Evolutionary conservation across 2,329 filamentous ascomycete species (phyloP).

Genomic region (Sarocladiaceae sp.): DNA sequence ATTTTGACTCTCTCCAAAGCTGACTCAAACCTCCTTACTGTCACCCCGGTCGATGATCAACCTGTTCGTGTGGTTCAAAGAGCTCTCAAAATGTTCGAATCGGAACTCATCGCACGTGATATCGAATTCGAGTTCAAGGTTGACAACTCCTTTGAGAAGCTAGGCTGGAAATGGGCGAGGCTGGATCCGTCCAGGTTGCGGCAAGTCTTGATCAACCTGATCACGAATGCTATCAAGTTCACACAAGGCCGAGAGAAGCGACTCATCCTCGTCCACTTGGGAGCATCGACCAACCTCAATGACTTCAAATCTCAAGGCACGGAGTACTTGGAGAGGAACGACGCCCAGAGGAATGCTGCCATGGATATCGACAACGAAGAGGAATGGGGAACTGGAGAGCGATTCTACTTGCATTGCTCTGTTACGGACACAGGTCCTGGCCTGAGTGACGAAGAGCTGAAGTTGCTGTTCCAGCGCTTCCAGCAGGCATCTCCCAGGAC

Average conservation of each 20-base stretch:
- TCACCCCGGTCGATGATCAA: slow-evolving; percentile 67
- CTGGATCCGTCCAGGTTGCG: slow-evolving; percentile 71
- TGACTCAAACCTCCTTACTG: slow-evolving; percentile 65
- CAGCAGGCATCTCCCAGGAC: slow-evolving; percentile 65
- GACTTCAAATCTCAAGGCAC: slow-evolving; percentile 35
- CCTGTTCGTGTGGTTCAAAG: slow-evolving; percentile 64
- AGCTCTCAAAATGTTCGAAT: slow-evolving; percentile 75
- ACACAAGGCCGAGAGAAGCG: slow-evolving; percentile 56
- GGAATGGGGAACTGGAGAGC: slow-evolving; percentile 70
- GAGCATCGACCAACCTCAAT: slow-evolving; percentile 52
- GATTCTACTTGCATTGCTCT: slow-evolving; percentile 68
- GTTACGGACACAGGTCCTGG: slow-evolving; percentile 70
- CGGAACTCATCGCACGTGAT: slow-evolving; percentile 66
- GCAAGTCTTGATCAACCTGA: slow-evolving; percentile 73
- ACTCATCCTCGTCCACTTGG: slow-evolving; percentile 60
- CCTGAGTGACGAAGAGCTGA: slow-evolving; percentile 59
- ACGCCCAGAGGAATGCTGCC: slow-evolving; percentile 27
- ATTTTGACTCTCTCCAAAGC: slow-evolving; percentile 65
- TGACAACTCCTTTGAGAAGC: slow-evolving; percentile 60
- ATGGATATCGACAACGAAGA: slow-evolving; percentile 43
- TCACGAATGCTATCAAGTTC: slow-evolving; percentile 64
- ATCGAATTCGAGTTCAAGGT: slow-evolving; percentile 68
- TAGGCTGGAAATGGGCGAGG: slow-evolving; percentile 67
- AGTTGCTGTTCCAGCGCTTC: slow-evolving; percentile 64
- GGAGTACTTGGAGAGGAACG: slow-evolving; percentile 43